Conservation (phyloP, 768 basidiomycete genomes). For the Boletus edulis region DNA sequence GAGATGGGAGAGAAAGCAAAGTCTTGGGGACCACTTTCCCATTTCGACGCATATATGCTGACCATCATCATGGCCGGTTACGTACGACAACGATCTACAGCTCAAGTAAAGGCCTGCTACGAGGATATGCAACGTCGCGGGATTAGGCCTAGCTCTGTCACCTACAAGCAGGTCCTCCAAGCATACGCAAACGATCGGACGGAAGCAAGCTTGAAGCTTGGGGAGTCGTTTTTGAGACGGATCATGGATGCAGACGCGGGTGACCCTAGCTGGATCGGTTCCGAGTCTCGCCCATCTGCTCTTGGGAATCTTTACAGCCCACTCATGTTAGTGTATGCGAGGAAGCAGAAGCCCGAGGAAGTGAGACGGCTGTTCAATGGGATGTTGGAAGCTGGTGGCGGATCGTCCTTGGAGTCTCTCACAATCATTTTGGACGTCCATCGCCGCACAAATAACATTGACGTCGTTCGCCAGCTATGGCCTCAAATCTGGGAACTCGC, state of each 20-base stretch:
- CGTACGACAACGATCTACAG: slow-evolving; percentile 51
- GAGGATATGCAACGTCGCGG: slow-evolving; percentile 67
- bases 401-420: slow-evolving; percentile 58
- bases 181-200: slow-evolving; percentile 53
- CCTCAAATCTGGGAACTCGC: slow-evolving; percentile 62
- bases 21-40: slow-evolving; percentile 36
- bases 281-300: slow-evolving; percentile 40
- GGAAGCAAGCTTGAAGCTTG: slow-evolving; percentile 52
- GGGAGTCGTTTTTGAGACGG: slow-evolving; percentile 61
- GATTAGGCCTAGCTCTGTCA: slow-evolving; percentile 65
- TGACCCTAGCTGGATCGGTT: slow-evolving; percentile 38
- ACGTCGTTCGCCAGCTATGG: slow-evolving; percentile 64
- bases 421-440: slow-evolving; percentile 72
- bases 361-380: slow-evolving; percentile 58
- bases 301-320: slow-evolving; percentile 61
- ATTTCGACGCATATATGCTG: slow-evolving; percentile 57
- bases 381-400: slow-evolving; percentile 50
- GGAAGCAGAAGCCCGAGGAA: slow-evolving; percentile 42
- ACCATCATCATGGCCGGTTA: slow-evolving; percentile 77
- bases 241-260: slow-evolving; percentile 40
- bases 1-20: slow-evolving; percentile 57
- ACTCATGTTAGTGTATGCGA: slow-evolving; percentile 52
- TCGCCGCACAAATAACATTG: slow-evolving; percentile 53
- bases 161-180: slow-evolving; percentile 64
- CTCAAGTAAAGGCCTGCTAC: slow-evolving; percentile 61